phyloP scores from a whole-genome alignment of 768 basidiomycete species.

The Russula griseocarnosa region DNA sequence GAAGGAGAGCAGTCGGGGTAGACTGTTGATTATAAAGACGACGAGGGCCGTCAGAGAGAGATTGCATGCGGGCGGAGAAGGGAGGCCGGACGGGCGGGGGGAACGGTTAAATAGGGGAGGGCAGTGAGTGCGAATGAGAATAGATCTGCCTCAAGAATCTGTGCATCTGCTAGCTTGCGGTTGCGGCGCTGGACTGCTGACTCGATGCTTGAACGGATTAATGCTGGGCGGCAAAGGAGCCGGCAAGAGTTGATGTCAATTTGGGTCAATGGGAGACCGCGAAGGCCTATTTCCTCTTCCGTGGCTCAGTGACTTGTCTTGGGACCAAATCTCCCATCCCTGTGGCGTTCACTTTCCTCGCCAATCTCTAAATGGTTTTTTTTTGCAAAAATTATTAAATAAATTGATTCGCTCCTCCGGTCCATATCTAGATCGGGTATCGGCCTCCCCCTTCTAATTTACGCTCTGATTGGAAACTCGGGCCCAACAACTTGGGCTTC shows the following conservation, averaged over 20 bases:
- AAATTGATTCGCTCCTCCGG: neutral
- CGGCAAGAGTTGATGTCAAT: neutral
- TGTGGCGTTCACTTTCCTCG: neutral
- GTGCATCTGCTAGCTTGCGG: constrained; percentile 10
- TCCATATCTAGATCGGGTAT: constrained; percentile 9
- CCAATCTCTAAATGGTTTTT: constrained; percentile 1
- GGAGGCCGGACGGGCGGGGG: constrained; percentile 30
- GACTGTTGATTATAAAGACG: constrained; percentile 13
- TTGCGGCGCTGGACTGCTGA: constrained; percentile 7
- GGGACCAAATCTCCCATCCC: neutral
- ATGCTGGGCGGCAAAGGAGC: no score
- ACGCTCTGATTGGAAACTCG: constrained; percentile 15
- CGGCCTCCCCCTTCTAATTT: constrained; percentile 6
- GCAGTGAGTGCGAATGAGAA: constrained; percentile 1
- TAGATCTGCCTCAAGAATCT: constrained; percentile 13
- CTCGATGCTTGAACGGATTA: constrained; percentile 5
- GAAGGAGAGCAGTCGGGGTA: constrained; percentile 31
- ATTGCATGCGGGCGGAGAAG: constrained; percentile 31
- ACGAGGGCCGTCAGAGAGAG: constrained; percentile 19
- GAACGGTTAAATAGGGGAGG: constrained; percentile 30
- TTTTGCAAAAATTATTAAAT: neutral
- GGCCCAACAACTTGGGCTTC: constrained; percentile 25
- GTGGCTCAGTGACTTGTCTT: neutral
- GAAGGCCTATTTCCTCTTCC: neutral
- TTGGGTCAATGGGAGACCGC: neutral